Base-by-base conservation (phyloP, 495 filamentous ascomycete species). In the Jackrogersella minutella region DNA sequence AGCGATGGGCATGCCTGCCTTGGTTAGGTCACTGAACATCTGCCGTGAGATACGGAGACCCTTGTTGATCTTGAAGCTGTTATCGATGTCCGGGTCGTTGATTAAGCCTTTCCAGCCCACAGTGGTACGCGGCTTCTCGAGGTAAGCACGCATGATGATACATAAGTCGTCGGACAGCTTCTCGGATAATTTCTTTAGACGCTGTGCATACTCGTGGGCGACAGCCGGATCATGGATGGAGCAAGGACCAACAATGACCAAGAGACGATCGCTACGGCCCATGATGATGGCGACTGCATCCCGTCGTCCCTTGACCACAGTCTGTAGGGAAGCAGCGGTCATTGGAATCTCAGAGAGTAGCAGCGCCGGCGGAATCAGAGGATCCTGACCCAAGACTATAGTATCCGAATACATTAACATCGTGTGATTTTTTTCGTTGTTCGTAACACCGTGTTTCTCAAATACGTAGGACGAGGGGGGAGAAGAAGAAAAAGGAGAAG, bases 71-170 rank as follows among this genome's bases (percentile, higher is more conserved):
- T 97, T 86, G 90, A 88, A 99, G 76, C 90, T 92, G 79, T 96
- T 88, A 76, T 99, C 92, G 77, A 99, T 96, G 68, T 99, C 95
- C 1, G 95, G 95, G 73, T 99, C 95, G 79, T 99, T 99, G 83
- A 99, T 97, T 69, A 99, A 84, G 24, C 95, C 95, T 80, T 99
- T 99, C 95, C 95, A 99, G 70, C 95, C 95, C 33, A 99, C 95
- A 1, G 95, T 99, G n/a, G 95, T 99, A 37, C 95, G 89, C 26
- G 95, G 95, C 83, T 99, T 99, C 85, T 99, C 95, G 17, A 99
- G 90, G 83, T 99, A 99, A 74, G 95, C 93, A 62, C 95, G 91
- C 95, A 99, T 99, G 74, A 99, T 89, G 73, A 99, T 89, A 68
- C 87, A 88, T 31, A 99, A 84, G 74, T 98, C 94, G 64, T 88